These are phyloP conservation scores for Phytophthora litchii DNA, from an alignment of 352 stramenopile genomes.

Conservation along the genomic window DNA sequence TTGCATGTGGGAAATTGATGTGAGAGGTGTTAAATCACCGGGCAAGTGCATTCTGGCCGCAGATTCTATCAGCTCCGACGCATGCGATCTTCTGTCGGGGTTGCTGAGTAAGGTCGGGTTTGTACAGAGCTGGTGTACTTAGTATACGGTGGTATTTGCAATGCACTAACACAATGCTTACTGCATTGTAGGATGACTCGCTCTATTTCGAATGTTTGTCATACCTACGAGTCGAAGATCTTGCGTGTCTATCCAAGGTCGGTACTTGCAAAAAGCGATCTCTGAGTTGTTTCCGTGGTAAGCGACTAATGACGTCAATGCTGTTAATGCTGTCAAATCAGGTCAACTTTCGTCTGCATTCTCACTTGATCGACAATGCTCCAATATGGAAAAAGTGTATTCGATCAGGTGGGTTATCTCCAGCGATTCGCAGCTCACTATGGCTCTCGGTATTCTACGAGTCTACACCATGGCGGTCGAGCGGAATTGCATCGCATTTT, in stretches of 20 bases:
- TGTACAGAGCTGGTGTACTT: not conserved
- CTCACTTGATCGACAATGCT: slow-evolving; percentile 46
- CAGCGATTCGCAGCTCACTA: slow-evolving; percentile 53
- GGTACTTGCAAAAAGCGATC: slow-evolving; percentile 1
- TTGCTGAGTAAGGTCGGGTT: slow-evolving; percentile 38
- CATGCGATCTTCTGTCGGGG: slow-evolving; percentile 29
- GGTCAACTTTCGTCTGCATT: slow-evolving; percentile 47
- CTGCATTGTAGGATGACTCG: slow-evolving; percentile 30
- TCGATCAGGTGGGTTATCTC: slow-evolving; percentile 52
- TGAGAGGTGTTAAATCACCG: slow-evolving; percentile 22
- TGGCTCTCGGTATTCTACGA: slow-evolving; percentile 78
- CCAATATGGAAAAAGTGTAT: slow-evolving; percentile 81
- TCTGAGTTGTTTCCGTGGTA: not conserved
- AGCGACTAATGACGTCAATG: not conserved
- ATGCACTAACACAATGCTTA: not conserved
- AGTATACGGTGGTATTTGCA: not conserved
- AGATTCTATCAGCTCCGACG: slow-evolving; percentile 19
- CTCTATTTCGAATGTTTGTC: slow-evolving; percentile 52
- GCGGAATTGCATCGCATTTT: slow-evolving; percentile 44
- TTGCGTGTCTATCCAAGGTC: slow-evolving; percentile 45
- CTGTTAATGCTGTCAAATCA: slow-evolving; percentile 10
- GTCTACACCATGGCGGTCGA: slow-evolving; percentile 51
- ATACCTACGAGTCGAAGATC: slow-evolving; percentile 54
- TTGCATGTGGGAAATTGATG: slow-evolving; percentile 67
- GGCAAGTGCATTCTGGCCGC: slow-evolving; percentile 25